phyloP scores from a whole-genome alignment of 768 basidiomycete genomes.

The Termitomyces bulborhizus region DNA sequence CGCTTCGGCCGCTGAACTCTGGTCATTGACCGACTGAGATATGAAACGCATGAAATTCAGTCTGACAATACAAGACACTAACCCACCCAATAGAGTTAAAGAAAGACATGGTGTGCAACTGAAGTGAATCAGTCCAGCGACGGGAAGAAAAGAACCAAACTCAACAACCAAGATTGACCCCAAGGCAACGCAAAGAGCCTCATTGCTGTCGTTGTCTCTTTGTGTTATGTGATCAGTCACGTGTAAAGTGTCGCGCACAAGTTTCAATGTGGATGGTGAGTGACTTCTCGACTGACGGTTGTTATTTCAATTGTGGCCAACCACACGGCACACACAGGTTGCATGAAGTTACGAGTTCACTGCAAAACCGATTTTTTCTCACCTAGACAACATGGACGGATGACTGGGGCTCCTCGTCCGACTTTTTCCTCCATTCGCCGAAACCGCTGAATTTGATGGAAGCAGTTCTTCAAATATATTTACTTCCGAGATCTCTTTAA shows the following conservation, averaged over 20 bases:
- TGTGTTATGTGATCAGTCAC: neutral
- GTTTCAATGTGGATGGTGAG: too few species aligned
- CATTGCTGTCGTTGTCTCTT: neutral
- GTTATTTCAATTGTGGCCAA: too few species aligned
- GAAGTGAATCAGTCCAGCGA: conserved; percentile 26
- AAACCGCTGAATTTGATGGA: too few species aligned
- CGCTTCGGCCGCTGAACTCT: conserved; percentile 69
- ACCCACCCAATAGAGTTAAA: conserved; percentile 77
- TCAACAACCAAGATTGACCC: neutral
- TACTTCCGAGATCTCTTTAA: too few species aligned
- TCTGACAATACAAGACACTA: neutral
- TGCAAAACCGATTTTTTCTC: too few species aligned
- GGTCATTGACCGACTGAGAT: conserved; percentile 64
- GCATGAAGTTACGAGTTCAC: neutral
- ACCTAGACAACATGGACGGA: too few species aligned
- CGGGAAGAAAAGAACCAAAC: neutral
- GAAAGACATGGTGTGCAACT: conserved; percentile 58
- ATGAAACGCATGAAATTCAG: conserved; percentile 5
- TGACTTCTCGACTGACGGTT: too few species aligned
- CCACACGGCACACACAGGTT: too few species aligned
- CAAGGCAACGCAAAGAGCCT: neutral
- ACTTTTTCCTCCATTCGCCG: too few species aligned
- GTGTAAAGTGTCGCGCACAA: neutral
- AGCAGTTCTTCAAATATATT: too few species aligned
- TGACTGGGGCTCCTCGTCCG: too few species aligned